Evolutionary conservation across 2,329 filamentous ascomycete genomes (phyloP).

Genomic region (Stenocarpella maydis): DNA sequence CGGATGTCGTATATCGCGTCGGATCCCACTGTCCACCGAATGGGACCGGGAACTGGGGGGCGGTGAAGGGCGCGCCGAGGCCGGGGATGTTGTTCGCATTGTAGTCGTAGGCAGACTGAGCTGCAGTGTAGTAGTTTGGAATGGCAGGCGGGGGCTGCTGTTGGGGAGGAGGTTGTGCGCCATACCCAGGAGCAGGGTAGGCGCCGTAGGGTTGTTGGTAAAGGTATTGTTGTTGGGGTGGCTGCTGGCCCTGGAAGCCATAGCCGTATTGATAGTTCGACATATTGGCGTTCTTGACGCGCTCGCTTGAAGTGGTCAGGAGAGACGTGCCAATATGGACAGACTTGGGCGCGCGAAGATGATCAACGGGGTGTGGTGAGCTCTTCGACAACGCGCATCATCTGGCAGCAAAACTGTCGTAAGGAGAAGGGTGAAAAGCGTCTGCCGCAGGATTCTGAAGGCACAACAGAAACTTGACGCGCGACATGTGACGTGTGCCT

Average conservation of each 20-base stretch:
- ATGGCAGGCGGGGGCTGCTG: conserved; percentile 32
- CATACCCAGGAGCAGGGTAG: conserved; percentile 35
- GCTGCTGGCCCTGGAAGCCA: conserved; percentile 43
- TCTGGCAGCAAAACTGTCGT: conserved; percentile 12
- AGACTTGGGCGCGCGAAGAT: conserved; percentile 23
- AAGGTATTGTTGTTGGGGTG: conserved; percentile 39
- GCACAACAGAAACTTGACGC: conserved; percentile 3
- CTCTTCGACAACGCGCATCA: conserved; percentile 26
- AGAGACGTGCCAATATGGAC: conserved; percentile 30
- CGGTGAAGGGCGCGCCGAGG: conserved; percentile 43
- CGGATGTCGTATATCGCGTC: not conserved
- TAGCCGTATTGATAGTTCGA: conserved; percentile 50
- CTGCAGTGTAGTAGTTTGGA: conserved; percentile 40
- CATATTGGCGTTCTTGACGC: conserved; percentile 46
- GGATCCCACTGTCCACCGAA: conserved; percentile 28
- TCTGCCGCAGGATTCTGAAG: conserved; percentile 9
- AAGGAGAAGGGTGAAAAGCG: conserved; percentile 4
- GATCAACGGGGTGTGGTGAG: conserved; percentile 17
- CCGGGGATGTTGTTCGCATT: conserved; percentile 51
- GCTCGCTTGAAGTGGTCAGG: conserved; percentile 30
- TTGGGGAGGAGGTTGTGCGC: conserved; percentile 32
- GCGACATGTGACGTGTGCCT: conserved; percentile 25
- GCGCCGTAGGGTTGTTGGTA: conserved; percentile 37
- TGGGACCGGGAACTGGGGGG: conserved; percentile 21
- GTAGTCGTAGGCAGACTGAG: conserved; percentile 48